Evolutionary conservation across 345 rosid species (phyloP).

Genomic region (Bruguiera sexangula): DNA sequence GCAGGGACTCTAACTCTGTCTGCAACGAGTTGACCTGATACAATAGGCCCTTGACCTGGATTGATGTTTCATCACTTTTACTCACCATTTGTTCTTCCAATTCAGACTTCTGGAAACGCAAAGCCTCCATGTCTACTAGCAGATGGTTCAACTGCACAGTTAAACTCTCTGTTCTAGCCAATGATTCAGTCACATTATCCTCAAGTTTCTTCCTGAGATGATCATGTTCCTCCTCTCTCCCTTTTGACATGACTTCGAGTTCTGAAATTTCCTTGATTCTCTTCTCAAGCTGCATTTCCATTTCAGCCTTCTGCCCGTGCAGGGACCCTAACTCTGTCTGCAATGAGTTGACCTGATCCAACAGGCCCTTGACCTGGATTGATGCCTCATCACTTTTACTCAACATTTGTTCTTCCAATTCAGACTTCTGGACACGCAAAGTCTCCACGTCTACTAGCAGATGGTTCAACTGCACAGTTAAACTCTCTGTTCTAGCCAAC

Average conservation of each 20-base stretch:
- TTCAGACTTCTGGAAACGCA: conserved; percentile 27
- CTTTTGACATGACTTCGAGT: background rate
- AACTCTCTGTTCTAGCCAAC: conserved; percentile 32
- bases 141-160: conserved; percentile 34
- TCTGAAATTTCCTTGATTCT: conserved; percentile 24
- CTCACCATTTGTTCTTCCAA: background rate
- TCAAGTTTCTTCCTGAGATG: conserved; percentile 28
- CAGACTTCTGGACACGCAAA: conserved; percentile 25
- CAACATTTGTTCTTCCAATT: no score
- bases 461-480: conserved; percentile 34
- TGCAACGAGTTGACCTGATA: background rate
- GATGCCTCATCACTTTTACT: no score
- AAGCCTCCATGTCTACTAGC: conserved; percentile 48
- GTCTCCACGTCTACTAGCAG: conserved; percentile 51
- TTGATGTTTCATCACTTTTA: background rate
- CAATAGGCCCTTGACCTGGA: background rate
- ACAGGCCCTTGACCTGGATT: no score
- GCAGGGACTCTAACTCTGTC: background rate
- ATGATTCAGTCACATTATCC: conserved; percentile 42
- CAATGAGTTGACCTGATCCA: no score
- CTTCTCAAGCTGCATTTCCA: conserved; percentile 45
- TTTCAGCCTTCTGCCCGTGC: conserved; percentile 5
- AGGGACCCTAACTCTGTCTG: no score
- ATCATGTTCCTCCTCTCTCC: background rate
- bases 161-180: conserved; percentile 33